Conservation (phyloP, 2,329 filamentous ascomycete genomes). For the Ceratocystis alfenasii region DNA sequence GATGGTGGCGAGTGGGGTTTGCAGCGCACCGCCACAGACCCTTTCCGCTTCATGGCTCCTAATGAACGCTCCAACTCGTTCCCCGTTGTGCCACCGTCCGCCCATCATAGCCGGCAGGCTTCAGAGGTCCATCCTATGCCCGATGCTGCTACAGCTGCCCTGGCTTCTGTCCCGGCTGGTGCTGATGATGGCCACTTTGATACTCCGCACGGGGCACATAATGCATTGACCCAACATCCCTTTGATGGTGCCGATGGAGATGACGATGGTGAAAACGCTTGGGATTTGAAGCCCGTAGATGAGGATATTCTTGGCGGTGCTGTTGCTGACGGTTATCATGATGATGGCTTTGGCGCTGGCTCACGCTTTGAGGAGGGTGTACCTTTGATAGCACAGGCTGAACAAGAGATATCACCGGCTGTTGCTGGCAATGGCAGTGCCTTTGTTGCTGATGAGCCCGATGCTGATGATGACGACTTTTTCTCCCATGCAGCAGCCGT, state of each 20-base stretch:
- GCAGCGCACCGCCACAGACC: conserved; percentile 41
- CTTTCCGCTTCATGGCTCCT: conserved; percentile 48
- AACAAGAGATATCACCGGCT: conserved; percentile 17
- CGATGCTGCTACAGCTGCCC: conserved; percentile 11
- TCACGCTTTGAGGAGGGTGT: conserved; percentile 59
- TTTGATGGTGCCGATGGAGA: conserved; percentile 8
- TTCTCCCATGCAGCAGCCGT: conserved; percentile 33
- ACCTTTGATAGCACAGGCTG: conserved; percentile 40
- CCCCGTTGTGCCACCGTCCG: conserved; percentile 39
- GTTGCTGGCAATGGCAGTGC: conserved; percentile 3
- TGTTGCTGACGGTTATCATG: conserved; percentile 28
- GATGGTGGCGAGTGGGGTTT: conserved; percentile 49
- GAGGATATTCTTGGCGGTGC: conserved; percentile 33
- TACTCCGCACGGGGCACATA: conserved; percentile 20
- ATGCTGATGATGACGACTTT: conserved; percentile 41
- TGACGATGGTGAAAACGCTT: conserved; percentile 12
- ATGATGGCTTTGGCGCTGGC: conserved; percentile 36
- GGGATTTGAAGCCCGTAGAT: conserved; percentile 15
- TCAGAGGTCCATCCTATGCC: conserved; percentile 10
- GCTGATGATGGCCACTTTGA: conserved; percentile 15
- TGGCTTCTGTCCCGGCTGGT: neutral
- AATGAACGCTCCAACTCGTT: conserved; percentile 52
- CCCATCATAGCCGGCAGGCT: conserved; percentile 11
- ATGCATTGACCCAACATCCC: neutral
- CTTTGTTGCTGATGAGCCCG: neutral